Percentiles rank a stretch among this genome's conserved stretches.
Conservation (phyloP, 768 basidiomycete species). For the Aureoboletus auriporus region DNA sequence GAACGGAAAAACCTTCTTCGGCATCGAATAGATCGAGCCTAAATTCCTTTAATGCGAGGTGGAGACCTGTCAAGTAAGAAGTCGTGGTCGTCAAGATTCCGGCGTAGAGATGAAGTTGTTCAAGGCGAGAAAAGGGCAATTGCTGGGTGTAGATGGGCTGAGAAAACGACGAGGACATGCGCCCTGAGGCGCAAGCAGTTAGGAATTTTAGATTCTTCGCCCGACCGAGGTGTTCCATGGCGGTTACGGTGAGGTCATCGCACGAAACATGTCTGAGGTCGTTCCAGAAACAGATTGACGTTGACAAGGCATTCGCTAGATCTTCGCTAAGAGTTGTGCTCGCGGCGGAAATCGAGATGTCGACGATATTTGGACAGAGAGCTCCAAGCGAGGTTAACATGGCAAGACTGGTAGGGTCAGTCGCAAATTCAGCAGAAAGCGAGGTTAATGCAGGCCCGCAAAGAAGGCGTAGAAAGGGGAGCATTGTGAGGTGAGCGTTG, state of each 20-base stretch:
- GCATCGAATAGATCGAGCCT: conserved; percentile 20
- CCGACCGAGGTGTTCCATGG: conserved; percentile 16
- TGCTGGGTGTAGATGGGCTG: background rate
- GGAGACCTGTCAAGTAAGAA: conserved; percentile 6
- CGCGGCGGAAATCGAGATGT: conserved; percentile 14
- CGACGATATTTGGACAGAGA: conserved; percentile 16
- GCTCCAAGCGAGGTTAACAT: conserved; percentile 10
- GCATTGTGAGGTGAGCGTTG: conserved; percentile 13
- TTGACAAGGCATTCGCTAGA: conserved; percentile 13
- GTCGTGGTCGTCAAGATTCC: conserved; percentile 9
- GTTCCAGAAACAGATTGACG: conserved; percentile 18
- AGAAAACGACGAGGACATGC: conserved; percentile 7
- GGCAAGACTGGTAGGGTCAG: conserved; percentile 14
- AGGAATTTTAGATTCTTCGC: conserved; percentile 13
- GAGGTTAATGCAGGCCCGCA: conserved; percentile 20
- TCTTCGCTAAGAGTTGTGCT: conserved; percentile 4
- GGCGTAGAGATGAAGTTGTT: conserved; percentile 18
- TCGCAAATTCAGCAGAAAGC: conserved; percentile 17
- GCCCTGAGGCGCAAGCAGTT: conserved; percentile 10
- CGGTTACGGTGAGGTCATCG: conserved; percentile 17
- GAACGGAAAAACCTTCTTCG: conserved; percentile 6
- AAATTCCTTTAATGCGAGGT: conserved; percentile 13
- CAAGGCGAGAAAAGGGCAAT: conserved; percentile 8
- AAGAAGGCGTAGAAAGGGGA: conserved; percentile 20
- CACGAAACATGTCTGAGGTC: conserved; percentile 16